Conservation (phyloP, 306 rosid genomes). For the Dryas drummondii region DNA sequence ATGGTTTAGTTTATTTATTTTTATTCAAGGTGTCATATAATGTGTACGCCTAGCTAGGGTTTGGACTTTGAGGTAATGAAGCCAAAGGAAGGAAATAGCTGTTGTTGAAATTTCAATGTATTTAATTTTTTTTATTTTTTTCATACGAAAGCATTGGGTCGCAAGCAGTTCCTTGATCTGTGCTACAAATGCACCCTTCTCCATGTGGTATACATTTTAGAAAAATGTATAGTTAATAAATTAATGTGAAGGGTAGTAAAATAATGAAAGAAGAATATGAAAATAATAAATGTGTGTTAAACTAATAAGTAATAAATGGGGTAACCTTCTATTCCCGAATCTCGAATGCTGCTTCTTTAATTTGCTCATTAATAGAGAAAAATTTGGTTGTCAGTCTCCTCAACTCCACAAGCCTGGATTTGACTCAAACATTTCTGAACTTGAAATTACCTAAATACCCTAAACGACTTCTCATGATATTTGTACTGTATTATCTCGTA, state of each 20-base stretch:
- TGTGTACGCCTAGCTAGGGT: background rate
- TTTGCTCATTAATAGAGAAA: conserved; percentile 22
- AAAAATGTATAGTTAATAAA: conserved; percentile 2
- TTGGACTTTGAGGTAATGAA: conserved; percentile 3
- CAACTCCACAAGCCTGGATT: conserved; percentile 21
- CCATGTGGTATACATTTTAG: conserved; percentile 32
- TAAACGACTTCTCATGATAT: conserved; percentile 1
- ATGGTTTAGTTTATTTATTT: background rate
- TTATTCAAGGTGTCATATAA: no score
- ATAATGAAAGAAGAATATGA: background rate
- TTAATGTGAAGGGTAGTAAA: background rate
- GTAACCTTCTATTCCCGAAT: conserved; percentile 55
- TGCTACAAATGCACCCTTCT: conserved; percentile 34
- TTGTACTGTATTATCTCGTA: conserved; percentile 1
- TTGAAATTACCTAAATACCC: conserved; percentile 4
- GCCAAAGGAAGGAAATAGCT: conserved; percentile 7
- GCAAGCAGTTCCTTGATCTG: conserved; percentile 27
- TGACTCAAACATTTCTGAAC: conserved; percentile 11
- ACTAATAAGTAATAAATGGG: conserved; percentile 18
- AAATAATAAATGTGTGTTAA: conserved; percentile 10
- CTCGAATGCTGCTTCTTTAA: conserved; percentile 39
- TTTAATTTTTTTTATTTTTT: conserved; percentile 13
- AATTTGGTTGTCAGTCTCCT: conserved; percentile 32
- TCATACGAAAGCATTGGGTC: conserved; percentile 4
- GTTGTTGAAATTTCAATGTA: conserved; percentile 34